Conservation (phyloP, 2,329 filamentous ascomycete genomes). For the Pseudogymnoascus sp. region DNA sequence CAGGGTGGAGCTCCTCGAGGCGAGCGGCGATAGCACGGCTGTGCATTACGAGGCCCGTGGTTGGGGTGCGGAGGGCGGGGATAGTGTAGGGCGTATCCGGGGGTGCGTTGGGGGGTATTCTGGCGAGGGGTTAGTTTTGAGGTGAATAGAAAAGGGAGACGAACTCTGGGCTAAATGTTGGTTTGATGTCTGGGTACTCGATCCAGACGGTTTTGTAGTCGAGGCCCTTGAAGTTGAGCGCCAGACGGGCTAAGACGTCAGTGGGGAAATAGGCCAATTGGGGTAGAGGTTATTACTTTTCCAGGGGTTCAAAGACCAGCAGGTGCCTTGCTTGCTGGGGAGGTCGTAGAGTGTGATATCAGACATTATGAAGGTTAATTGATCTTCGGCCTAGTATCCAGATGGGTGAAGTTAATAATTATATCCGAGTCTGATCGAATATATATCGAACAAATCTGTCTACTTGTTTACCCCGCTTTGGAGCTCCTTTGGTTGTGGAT, state of each 20-base stretch:
- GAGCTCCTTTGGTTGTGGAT: background rate
- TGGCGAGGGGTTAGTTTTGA: conserved; percentile 15
- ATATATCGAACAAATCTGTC: background rate
- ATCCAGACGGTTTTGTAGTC: conserved; percentile 63
- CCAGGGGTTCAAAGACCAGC: conserved; percentile 65
- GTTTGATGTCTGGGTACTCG: conserved; percentile 58
- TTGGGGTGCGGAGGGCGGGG: conserved; percentile 47
- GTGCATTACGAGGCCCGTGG: conserved; percentile 56
- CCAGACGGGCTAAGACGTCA: conserved; percentile 45
- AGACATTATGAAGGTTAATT: background rate
- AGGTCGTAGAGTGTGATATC: conserved; percentile 53
- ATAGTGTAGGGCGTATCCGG: conserved; percentile 40
- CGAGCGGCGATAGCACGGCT: conserved; percentile 49
- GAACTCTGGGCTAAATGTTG: conserved; percentile 47
- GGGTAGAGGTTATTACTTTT: conserved; percentile 44
- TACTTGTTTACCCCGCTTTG: background rate
- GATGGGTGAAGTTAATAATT: background rate
- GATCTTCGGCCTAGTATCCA: background rate
- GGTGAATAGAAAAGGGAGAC: conserved; percentile 17
- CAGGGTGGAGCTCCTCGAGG: conserved; percentile 51
- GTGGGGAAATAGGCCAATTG: conserved; percentile 10
- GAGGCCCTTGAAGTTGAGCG: conserved; percentile 60
- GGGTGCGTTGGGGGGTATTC: conserved; percentile 38
- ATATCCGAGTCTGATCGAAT: background rate
- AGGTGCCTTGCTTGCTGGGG: conserved; percentile 41